Evolutionary conservation across 352 stramenopile species (phyloP).

Genomic region (Globisporangium paroecandrum): DNA sequence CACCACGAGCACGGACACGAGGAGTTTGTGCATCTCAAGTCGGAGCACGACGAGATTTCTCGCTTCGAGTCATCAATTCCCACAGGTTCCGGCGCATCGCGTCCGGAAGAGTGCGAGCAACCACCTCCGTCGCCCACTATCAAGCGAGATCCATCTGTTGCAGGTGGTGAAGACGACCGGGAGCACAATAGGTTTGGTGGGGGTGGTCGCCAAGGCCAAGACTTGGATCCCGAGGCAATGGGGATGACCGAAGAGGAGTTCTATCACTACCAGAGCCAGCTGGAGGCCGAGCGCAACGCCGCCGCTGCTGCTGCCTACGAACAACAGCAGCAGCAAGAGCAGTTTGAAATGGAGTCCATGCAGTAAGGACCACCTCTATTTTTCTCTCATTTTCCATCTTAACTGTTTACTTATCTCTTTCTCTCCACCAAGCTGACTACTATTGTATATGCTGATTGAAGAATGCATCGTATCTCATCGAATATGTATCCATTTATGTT

Average conservation of each 20-base stretch:
- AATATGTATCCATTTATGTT: neutral
- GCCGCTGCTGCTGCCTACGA: constrained; percentile 12
- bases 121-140: constrained; percentile 69
- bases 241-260: constrained; percentile 12
- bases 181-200: constrained; percentile 7
- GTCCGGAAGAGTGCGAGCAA: constrained; percentile 71
- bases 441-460: neutral
- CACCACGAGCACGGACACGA: constrained; percentile 75
- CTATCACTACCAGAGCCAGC: constrained; percentile 4
- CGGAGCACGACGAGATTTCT: constrained; percentile 77
- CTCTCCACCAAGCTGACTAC: neutral
- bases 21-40: constrained; percentile 84
- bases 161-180: neutral
- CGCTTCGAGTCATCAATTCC: constrained; percentile 78
- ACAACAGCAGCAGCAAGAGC: constrained; percentile 5
- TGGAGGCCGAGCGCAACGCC: constrained; percentile 9
- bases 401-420: neutral
- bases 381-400: neutral
- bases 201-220: constrained; percentile 1
- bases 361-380: constrained; percentile 3
- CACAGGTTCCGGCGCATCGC: constrained; percentile 13
- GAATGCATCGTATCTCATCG: neutral
- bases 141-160: constrained; percentile 63
- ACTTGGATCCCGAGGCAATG: neutral
- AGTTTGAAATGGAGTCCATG: constrained; percentile 19